phyloP scores from a whole-genome alignment of 495 filamentous ascomycete genomes.

The Filosporella fistucella region DNA sequence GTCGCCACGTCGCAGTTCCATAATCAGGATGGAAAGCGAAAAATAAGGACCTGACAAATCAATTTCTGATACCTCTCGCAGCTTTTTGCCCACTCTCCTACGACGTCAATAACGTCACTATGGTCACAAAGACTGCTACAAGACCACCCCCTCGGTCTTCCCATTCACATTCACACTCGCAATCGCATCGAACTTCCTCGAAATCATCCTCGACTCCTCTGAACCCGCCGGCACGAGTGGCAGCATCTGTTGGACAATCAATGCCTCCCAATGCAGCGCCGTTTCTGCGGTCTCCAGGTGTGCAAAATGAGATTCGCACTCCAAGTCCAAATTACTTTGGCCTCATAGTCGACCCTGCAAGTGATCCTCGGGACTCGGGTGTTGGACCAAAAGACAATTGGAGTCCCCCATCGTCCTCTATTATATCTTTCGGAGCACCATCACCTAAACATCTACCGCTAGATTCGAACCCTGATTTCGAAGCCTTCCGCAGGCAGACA shows the following conservation, averaged over 20 bases:
- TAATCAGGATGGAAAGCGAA: neutral
- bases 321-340: constrained; percentile 83
- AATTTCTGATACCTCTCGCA: neutral
- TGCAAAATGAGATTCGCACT: constrained; percentile 34
- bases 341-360: constrained; percentile 55
- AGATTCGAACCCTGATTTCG: constrained; percentile 72
- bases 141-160: constrained; percentile 31
- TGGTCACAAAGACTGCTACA: constrained; percentile 35
- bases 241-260: constrained; percentile 22
- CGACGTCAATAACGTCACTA: neutral
- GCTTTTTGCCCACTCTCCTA: neutral
- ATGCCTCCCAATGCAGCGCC: constrained; percentile 20
- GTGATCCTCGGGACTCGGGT: constrained; percentile 55
- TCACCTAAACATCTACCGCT: constrained; percentile 66
- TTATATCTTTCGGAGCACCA: constrained; percentile 61
- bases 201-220: constrained; percentile 35
- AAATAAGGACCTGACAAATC: neutral
- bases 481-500: constrained; percentile 66
- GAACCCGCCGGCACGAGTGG: constrained; percentile 30
- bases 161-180: constrained; percentile 33
- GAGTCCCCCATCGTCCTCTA: constrained; percentile 62
- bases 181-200: constrained; percentile 31
- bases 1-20: neutral
- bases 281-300: constrained; percentile 40
- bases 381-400: constrained; percentile 62